Evolutionary conservation across 2,329 filamentous ascomycete species (phyloP), one percentile per base, ranked within the genome.

Genomic region (Fusarium decemcellulare): DNA sequence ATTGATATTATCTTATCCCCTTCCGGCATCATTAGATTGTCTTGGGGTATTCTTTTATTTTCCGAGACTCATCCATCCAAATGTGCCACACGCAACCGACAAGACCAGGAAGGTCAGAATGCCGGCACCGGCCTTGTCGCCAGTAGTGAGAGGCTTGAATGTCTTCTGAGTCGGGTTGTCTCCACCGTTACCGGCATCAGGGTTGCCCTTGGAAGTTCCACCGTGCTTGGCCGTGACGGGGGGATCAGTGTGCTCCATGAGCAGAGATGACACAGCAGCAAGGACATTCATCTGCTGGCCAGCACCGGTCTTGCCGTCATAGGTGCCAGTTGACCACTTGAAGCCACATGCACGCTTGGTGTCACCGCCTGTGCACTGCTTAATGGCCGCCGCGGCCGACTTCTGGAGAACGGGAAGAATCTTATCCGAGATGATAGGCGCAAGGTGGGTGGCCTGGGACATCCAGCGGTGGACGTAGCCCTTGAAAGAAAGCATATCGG

Each of bases 401-500:
- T 81, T 83, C 48, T 80, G 78, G 3, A 91, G 79, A 44, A 86
- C 83, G 2, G 86, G 82, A 54, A 84, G 80, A 57, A 91, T 86
- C n/a, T 76, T 76, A 3, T 81, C 76, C 29, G 80, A 77, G 1
- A 85, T 87, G 48, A 83, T 86, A 1, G 89, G 88, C 1, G 88
- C 87, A 32, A 91, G 70, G 63, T 87, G 81, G 4, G 84, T 83
- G 3, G 85, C 82, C 44, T 83, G 80, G 8, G 85, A 84, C 70
- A 90, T 83, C 85, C 87, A 89, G 23, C 86, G 83, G 37, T 86
- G 81, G 23, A 91, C 78, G 52, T 89, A 86, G 14, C 87, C 89
- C 72, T 91, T 91, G 83, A 90, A 91, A 7, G 87, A 86, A 61
- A 86, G 80, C 79, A 91, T 89, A 69, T 92, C 91, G 44, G 84